phyloP scores from a whole-genome alignment of 305 asterid genomes.

The Euphrasia arctica region DNA sequence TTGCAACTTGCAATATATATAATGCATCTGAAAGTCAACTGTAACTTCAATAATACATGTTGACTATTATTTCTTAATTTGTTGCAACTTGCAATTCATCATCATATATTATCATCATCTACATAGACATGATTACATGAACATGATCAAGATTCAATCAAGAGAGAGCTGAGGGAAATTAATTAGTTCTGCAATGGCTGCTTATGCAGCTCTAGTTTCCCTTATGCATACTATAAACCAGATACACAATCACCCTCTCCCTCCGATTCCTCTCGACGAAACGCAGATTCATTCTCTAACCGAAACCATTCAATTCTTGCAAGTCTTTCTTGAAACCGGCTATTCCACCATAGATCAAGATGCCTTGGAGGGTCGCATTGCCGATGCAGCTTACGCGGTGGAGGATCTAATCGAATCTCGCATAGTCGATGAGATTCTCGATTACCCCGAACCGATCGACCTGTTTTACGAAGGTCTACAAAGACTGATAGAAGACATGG shows the following conservation, averaged over 20 bases:
- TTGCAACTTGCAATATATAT: too few species aligned
- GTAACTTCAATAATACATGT: too few species aligned
- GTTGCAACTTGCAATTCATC: too few species aligned
- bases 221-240: constrained; percentile 19
- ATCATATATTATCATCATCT: too few species aligned
- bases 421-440: background rate
- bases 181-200: constrained; percentile 23
- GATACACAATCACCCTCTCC: constrained; percentile 26
- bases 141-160: too few species aligned
- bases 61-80: too few species aligned
- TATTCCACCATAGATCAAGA: background rate
- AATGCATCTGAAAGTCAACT: too few species aligned
- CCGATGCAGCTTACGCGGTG: background rate
- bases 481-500: background rate
- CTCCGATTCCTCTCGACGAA: constrained; percentile 20
- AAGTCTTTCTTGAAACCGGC: constrained; percentile 15
- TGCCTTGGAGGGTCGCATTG: background rate
- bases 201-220: constrained; percentile 37
- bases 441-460: too few species aligned
- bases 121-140: too few species aligned
- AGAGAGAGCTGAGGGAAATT: too few species aligned
- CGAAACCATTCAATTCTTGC: constrained; percentile 17
- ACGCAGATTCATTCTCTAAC: constrained; percentile 20
- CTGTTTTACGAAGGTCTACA: background rate
- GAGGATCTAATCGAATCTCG: background rate